Percentiles rank a stretch among this genome's conserved stretches.
phyloP scores from a whole-genome alignment of 1,139 yeast species.

The Saccharomyces hybrid region DNA sequence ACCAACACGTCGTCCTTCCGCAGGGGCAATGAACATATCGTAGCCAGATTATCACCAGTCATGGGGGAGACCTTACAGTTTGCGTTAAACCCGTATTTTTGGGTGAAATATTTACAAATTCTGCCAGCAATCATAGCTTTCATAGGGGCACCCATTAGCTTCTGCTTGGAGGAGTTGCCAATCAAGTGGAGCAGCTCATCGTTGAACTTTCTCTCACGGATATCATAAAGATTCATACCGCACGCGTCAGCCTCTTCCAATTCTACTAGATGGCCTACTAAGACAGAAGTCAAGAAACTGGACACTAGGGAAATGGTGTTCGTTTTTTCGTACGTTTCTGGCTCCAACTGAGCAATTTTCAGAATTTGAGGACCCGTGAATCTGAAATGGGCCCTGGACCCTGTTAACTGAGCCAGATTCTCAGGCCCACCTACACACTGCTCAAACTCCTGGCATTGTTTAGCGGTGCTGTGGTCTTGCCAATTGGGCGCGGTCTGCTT shows the following conservation, averaged over 20 bases:
- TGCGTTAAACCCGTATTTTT: slow-evolving; percentile 53
- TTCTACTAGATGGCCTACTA: slow-evolving; percentile 55
- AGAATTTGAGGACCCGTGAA: slow-evolving; percentile 88
- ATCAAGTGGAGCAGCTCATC: slow-evolving; percentile 40
- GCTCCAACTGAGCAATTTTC: slow-evolving; percentile 52
- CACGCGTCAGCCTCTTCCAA: slow-evolving; percentile 84
- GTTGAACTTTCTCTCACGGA: slow-evolving; percentile 45
- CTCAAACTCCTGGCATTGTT: slow-evolving; percentile 60
- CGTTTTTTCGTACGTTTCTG: slow-evolving; percentile 50
- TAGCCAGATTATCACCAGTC: slow-evolving; percentile 89
- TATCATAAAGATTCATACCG: slow-evolving; percentile 83
- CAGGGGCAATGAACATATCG: slow-evolving; percentile 75
- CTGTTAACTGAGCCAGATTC: slow-evolving; percentile 59
- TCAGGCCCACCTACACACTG: slow-evolving; percentile 49
- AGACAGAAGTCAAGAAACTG: slow-evolving; percentile 64
- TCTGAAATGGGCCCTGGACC: slow-evolving; percentile 82
- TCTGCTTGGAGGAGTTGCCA: slow-evolving; percentile 28
- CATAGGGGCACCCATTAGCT: slow-evolving; percentile 16
- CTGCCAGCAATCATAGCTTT: slow-evolving; percentile 37
- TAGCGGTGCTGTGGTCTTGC: slow-evolving; percentile 87
- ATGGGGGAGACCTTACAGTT: slow-evolving; percentile 57
- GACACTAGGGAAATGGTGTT: slow-evolving; percentile 66
- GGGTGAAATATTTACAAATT: slow-evolving; percentile 52
- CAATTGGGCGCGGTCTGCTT: slow-evolving; percentile 74
- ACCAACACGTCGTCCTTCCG: slow-evolving; percentile 68